Percentiles rank a stretch among this genome's conserved stretches.
These are phyloP conservation scores for Debaryomyces robertsiae DNA, from an alignment of 1,139 yeast genomes.

Conservation along the genomic window DNA sequence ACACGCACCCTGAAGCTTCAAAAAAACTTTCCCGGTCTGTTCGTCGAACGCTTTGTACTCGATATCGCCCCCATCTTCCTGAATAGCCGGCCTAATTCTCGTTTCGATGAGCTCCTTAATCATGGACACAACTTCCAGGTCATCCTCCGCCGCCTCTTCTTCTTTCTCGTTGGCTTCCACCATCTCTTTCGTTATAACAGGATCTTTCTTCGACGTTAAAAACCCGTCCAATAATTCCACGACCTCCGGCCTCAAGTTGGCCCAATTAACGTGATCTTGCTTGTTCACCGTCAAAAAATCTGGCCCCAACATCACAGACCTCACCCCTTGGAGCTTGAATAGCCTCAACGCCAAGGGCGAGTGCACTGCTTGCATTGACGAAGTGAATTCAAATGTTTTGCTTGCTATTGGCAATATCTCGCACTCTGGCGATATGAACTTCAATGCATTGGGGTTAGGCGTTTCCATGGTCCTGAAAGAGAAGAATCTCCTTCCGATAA, in stretches of 20 bases:
- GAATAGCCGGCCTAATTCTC: slow-evolving; percentile 64
- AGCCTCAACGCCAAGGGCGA: slow-evolving; percentile 83
- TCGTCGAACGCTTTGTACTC: slow-evolving; percentile 72
- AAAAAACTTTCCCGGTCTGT: slow-evolving; percentile 67
- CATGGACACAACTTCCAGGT: slow-evolving; percentile 56
- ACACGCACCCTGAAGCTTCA: slow-evolving; percentile 83
- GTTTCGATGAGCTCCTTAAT: slow-evolving; percentile 63
- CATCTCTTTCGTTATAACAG: slow-evolving; percentile 55
- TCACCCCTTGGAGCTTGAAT: slow-evolving; percentile 83
- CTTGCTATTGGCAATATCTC: slow-evolving; percentile 65
- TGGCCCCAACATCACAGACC: slow-evolving; percentile 84
- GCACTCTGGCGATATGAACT: slow-evolving; percentile 59
- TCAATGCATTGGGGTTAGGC: slow-evolving; percentile 90
- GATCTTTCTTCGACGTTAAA: slow-evolving; percentile 39
- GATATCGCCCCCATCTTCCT: slow-evolving; percentile 84
- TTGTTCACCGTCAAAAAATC: slow-evolving; percentile 51
- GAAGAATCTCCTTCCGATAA: slow-evolving; percentile 24
- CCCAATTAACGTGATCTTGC: slow-evolving; percentile 51
- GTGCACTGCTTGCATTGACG: slow-evolving; percentile 68
- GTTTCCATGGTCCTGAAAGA: slow-evolving; percentile 58
- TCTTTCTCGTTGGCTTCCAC: slow-evolving; percentile 34
- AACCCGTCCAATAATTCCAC: slow-evolving; percentile 43
- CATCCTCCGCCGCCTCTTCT: slow-evolving; percentile 36
- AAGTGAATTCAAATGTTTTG: slow-evolving; percentile 63
- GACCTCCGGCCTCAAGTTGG: slow-evolving; percentile 48